Evolutionary conservation across 768 basidiomycete species (phyloP).

Genomic region (Lactarius indigo): DNA sequence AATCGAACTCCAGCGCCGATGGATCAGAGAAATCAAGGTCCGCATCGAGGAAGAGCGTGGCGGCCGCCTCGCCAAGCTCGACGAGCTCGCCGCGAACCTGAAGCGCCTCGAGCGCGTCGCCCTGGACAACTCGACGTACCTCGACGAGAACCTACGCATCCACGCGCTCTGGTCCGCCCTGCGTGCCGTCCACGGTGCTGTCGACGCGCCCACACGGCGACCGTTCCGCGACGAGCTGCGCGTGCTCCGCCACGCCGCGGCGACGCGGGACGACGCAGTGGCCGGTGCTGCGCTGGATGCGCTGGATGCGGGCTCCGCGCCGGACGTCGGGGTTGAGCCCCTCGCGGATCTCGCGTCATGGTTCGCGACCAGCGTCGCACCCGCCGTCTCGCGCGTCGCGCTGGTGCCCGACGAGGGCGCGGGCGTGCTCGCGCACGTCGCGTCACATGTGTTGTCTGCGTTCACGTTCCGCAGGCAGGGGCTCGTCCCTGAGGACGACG

Average conservation of each 20-base stretch:
- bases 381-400: slow-evolving; percentile 82
- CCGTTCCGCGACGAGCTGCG: slow-evolving; percentile 91
- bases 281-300: slow-evolving; percentile 63
- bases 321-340: slow-evolving; percentile 81
- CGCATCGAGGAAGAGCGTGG: slow-evolving; percentile 96
- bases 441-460: slow-evolving; percentile 70
- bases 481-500: slow-evolving; percentile 75
- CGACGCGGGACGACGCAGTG: slow-evolving; percentile 67
- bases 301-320: slow-evolving; percentile 66
- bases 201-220: slow-evolving; percentile 62
- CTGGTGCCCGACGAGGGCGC: slow-evolving; percentile 90
- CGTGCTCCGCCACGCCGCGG: slow-evolving; percentile 69
- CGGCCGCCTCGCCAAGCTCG: slow-evolving; percentile 90
- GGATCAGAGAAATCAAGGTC: slow-evolving; percentile 95
- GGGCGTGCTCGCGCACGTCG: slow-evolving; percentile 81
- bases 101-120: slow-evolving; percentile 90
- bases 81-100: slow-evolving; percentile 84
- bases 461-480: slow-evolving; percentile 81
- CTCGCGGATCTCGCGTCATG: slow-evolving; percentile 87
- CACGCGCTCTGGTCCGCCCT: slow-evolving; percentile 93
- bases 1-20: slow-evolving; percentile 93
- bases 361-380: slow-evolving; percentile 81
- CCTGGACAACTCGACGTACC: slow-evolving; percentile 83
- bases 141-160: slow-evolving; percentile 90
- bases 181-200: slow-evolving; percentile 66